Evolutionary conservation across 371 early-diverging fungal genomes (phyloP).

Genomic region (Actinomortierella ambigua): DNA sequence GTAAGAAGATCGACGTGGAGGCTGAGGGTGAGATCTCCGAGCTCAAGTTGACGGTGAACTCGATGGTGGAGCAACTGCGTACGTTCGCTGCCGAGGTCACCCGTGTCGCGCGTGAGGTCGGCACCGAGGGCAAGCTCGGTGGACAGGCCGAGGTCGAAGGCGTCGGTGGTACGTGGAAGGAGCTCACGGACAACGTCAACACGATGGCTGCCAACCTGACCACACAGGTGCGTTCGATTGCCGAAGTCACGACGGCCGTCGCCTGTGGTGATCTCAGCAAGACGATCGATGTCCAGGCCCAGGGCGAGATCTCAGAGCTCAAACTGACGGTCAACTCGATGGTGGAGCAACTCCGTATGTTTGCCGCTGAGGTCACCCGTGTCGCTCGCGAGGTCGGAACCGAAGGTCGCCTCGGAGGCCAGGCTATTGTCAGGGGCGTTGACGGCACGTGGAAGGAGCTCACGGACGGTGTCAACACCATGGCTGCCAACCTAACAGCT

Average conservation of each 20-base stretch:
- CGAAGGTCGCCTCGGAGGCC: slow-evolving; percentile 61
- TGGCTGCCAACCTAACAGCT: slow-evolving; percentile 56
- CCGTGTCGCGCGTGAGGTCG: slow-evolving; percentile 65
- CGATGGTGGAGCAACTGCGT: slow-evolving; percentile 51
- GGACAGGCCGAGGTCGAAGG: slow-evolving; percentile 66
- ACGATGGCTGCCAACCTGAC: slow-evolving; percentile 69
- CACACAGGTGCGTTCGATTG: slow-evolving; percentile 68
- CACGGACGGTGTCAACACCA: slow-evolving; percentile 60
- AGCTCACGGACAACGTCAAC: slow-evolving; percentile 72
- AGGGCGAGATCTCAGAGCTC: slow-evolving; percentile 62
- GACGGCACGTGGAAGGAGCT: slow-evolving; percentile 61
- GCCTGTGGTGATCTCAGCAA: slow-evolving; percentile 62
- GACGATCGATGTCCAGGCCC: slow-evolving; percentile 65
- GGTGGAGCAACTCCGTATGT: slow-evolving; percentile 65
- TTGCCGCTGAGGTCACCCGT: slow-evolving; percentile 71
- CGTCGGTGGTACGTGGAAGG: slow-evolving; percentile 76
- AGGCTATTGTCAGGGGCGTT: slow-evolving; percentile 52
- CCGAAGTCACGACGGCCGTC: slow-evolving; percentile 64
- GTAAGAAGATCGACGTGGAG: slow-evolving; percentile 51
- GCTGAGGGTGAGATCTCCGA: slow-evolving; percentile 56
- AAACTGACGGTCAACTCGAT: slow-evolving; percentile 71
- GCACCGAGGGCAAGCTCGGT: slow-evolving; percentile 67
- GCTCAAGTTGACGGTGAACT: slow-evolving; percentile 51
- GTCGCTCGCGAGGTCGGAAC: slow-evolving; percentile 69
- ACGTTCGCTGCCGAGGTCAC: slow-evolving; percentile 62